phyloP scores from a whole-genome alignment of 345 rosid species.

The Citrus reticulata region DNA sequence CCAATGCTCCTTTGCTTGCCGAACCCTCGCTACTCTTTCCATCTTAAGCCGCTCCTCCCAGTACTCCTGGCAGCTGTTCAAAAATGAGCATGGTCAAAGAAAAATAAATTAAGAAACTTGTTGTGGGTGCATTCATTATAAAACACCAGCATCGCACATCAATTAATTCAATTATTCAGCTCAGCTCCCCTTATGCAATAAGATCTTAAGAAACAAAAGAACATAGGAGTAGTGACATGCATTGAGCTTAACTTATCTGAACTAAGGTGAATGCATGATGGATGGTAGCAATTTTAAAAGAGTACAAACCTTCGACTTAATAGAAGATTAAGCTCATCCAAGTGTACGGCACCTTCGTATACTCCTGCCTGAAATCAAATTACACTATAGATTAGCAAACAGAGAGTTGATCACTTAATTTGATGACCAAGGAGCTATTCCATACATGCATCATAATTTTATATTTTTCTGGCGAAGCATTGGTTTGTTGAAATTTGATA shows the following conservation, averaged over 20 bases:
- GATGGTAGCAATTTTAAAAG: neutral
- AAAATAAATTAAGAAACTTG: neutral
- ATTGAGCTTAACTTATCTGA: neutral
- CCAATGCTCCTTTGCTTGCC: slow-evolving; percentile 81
- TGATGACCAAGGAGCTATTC: too few species aligned
- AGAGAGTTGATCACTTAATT: neutral
- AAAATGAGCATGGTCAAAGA: neutral
- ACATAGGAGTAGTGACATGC: neutral
- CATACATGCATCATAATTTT: too few species aligned
- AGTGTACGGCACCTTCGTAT: slow-evolving; percentile 63
- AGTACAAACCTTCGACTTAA: slow-evolving; percentile 59
- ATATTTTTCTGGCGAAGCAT: neutral
- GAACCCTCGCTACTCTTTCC: slow-evolving; percentile 69
- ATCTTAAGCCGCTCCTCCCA: slow-evolving; percentile 68
- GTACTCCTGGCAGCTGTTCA: slow-evolving; percentile 61
- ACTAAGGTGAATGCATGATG: neutral
- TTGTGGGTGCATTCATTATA: neutral
- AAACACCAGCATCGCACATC: neutral
- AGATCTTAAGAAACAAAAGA: neutral
- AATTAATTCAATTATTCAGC: neutral
- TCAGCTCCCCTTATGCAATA: neutral
- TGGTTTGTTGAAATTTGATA: neutral
- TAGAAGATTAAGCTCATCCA: slow-evolving; percentile 77
- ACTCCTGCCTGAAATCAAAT: slow-evolving; percentile 46
- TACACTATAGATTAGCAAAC: neutral